phyloP scores from a whole-genome alignment of 2,329 filamentous ascomycete species.

The Calonectria naviculata region DNA sequence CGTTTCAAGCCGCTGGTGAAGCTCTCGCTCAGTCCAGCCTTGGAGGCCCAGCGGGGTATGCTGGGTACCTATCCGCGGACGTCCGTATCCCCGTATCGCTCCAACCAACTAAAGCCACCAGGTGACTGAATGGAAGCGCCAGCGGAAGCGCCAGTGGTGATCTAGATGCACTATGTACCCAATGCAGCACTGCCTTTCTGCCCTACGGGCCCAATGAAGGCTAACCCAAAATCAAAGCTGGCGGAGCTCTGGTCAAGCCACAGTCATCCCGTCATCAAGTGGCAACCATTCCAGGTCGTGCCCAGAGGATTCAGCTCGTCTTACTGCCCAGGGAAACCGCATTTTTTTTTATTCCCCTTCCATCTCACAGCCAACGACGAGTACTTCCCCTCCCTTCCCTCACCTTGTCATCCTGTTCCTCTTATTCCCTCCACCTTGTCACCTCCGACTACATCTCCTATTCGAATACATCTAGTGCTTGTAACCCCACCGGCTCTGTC shows the following conservation, averaged over 20 bases:
- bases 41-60: background rate
- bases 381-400: background rate
- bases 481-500: slow-evolving; percentile 27
- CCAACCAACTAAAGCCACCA: background rate
- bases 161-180: background rate
- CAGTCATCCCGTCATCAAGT: slow-evolving; percentile 40
- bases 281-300: slow-evolving; percentile 29
- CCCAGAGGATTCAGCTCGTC: slow-evolving; percentile 19
- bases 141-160: background rate
- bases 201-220: background rate
- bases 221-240: background rate
- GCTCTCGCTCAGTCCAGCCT: background rate
- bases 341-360: slow-evolving; percentile 4
- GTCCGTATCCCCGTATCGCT: background rate
- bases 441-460: background rate
- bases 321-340: background rate
- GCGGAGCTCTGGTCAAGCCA: slow-evolving; percentile 31
- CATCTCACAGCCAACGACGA: background rate
- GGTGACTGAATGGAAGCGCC: background rate
- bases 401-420: background rate
- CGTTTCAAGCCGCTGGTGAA: background rate
- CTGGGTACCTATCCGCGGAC: background rate
- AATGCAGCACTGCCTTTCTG: slow-evolving; percentile 7
- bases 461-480: background rate
- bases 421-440: background rate